Evolutionary conservation across 805 yeast species (phyloP).

Genomic region (Lipomyces sp.): DNA sequence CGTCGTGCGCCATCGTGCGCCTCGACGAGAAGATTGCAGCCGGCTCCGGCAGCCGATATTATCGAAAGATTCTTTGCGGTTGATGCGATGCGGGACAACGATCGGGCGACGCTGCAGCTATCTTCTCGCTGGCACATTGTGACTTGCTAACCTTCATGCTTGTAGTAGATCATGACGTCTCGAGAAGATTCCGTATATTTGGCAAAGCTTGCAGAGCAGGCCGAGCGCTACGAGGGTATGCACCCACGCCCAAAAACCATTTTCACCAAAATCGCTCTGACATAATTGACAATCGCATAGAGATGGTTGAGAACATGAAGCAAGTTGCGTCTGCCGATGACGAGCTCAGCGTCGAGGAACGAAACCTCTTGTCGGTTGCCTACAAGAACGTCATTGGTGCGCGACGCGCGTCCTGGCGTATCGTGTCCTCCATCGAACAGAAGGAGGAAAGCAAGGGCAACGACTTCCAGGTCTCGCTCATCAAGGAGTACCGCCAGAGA

Average conservation of each 20-base stretch:
- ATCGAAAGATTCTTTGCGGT: too few species aligned
- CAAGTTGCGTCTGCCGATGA: conserved; percentile 94
- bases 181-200: conserved; percentile 87
- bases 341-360: conserved; percentile 95
- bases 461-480: conserved; percentile 81
- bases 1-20: too few species aligned
- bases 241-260: too few species aligned
- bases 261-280: too few species aligned
- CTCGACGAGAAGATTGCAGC: too few species aligned
- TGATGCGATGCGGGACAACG: too few species aligned
- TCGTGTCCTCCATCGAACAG: conserved; percentile 96
- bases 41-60: too few species aligned
- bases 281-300: too few species aligned
- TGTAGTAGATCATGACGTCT: conserved; percentile 19
- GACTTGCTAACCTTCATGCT: too few species aligned
- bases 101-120: not conserved
- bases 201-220: conserved; percentile 98
- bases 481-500: conserved; percentile 91
- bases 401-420: conserved; percentile 99
- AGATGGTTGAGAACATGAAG: conserved; percentile 87
- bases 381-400: conserved; percentile 98
- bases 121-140: too few species aligned
- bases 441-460: conserved; percentile 96
- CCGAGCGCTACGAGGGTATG: conserved; percentile 99
- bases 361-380: conserved; percentile 94